These are phyloP conservation scores for Ormosia semicastrata DNA, from an alignment of 306 rosid species.

Conservation along the genomic window DNA sequence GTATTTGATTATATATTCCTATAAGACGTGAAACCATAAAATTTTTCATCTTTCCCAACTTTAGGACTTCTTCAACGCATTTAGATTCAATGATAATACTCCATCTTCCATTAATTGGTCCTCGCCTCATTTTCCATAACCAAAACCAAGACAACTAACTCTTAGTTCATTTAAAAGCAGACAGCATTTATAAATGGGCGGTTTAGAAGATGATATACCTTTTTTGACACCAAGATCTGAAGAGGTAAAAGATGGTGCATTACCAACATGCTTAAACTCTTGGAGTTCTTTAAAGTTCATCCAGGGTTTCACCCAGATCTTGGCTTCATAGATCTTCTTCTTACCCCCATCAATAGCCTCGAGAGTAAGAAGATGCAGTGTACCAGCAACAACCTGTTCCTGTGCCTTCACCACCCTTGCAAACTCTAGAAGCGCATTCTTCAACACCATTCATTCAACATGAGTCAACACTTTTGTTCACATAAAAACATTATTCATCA, in stretches of 20 bases:
- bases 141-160: slow-evolving; percentile 1
- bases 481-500: not conserved
- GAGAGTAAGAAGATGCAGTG: slow-evolving; percentile 64
- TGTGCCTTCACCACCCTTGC: slow-evolving; percentile 67
- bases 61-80: not conserved
- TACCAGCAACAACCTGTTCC: slow-evolving; percentile 83
- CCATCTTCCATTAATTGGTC: not conserved
- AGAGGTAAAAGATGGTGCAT: slow-evolving; percentile 47
- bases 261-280: slow-evolving; percentile 68
- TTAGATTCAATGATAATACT: not conserved
- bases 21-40: not conserved
- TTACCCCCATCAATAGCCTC: slow-evolving; percentile 73
- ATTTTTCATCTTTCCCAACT: not conserved
- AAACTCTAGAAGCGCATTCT: slow-evolving; percentile 70
- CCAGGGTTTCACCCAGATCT: slow-evolving; percentile 96
- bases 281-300: slow-evolving; percentile 74
- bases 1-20: not conserved
- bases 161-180: not conserved
- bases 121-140: not conserved
- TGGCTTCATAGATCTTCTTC: slow-evolving; percentile 79
- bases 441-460: slow-evolving; percentile 26
- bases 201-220: slow-evolving; percentile 42
- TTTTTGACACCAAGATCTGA: slow-evolving; percentile 70
- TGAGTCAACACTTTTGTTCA: not conserved
- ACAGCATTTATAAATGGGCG: not conserved